Conservation (phyloP, 2,329 filamentous ascomycete genomes). For the Tolypocladium ovalisporum region DNA sequence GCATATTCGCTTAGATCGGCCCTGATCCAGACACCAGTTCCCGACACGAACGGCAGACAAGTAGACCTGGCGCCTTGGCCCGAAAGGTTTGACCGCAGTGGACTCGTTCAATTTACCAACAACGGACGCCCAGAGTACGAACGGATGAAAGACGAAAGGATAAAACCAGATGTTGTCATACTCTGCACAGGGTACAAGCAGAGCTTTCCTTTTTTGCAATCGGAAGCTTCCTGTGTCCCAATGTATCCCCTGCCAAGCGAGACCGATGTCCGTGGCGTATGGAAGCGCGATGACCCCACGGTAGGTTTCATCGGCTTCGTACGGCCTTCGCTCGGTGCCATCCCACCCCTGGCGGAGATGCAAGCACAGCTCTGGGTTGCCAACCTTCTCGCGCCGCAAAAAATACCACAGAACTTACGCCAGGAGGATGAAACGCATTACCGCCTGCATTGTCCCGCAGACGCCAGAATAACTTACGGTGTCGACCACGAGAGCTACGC, state of each 20-base stretch:
- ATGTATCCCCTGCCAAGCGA: slow-evolving; percentile 31
- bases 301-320: slow-evolving; percentile 35
- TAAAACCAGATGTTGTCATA: slow-evolving; percentile 30
- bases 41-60: slow-evolving; percentile 19
- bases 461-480: slow-evolving; percentile 23
- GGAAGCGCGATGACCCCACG: slow-evolving; percentile 24
- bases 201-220: slow-evolving; percentile 25
- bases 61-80: slow-evolving; percentile 34
- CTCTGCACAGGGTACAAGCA: slow-evolving; percentile 33
- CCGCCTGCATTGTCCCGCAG: slow-evolving; percentile 18
- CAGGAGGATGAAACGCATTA: slow-evolving; percentile 25
- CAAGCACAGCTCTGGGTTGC: slow-evolving; percentile 33
- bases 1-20: slow-evolving; percentile 17
- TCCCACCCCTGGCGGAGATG: slow-evolving; percentile 33
- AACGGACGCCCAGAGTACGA: slow-evolving; percentile 19
- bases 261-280: slow-evolving; percentile 39
- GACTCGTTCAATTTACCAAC: slow-evolving; percentile 22
- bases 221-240: not conserved
- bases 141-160: slow-evolving; percentile 13
- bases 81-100: slow-evolving; percentile 17
- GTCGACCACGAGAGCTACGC: slow-evolving; percentile 36
- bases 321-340: slow-evolving; percentile 30
- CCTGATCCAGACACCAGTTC: slow-evolving; percentile 22
- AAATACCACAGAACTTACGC: slow-evolving; percentile 11
- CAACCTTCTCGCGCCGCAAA: slow-evolving; percentile 16